Conservation (phyloP, 371 early-diverging fungal genomes). For the Mucor saturninus region DNA sequence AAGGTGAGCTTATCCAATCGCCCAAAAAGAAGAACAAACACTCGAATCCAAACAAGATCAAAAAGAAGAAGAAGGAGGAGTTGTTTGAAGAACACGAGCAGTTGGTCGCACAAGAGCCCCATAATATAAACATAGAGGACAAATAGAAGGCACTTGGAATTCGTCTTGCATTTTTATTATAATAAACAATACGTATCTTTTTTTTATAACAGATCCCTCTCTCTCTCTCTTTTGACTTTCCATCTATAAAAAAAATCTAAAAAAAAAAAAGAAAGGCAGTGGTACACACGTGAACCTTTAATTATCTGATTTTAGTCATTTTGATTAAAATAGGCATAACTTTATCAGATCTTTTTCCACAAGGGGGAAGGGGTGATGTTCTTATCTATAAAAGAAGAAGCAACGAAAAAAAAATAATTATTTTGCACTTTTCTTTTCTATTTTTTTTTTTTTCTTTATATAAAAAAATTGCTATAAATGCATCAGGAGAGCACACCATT, state of each 20-base stretch:
- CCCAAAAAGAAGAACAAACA: slow-evolving; percentile 16
- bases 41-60: slow-evolving; percentile 1
- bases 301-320: neutral
- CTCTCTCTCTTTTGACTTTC: too few species aligned
- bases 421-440: neutral
- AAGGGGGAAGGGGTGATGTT: too few species aligned
- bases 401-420: neutral
- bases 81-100: neutral
- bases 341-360: slow-evolving; percentile 4
- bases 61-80: neutral
- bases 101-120: neutral
- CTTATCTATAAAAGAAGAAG: neutral
- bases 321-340: neutral
- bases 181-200: too few species aligned
- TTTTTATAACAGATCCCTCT: too few species aligned
- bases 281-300: neutral
- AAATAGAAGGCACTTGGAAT: too few species aligned
- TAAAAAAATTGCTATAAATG: neutral
- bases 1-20: slow-evolving; percentile 14
- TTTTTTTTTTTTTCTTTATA: neutral
- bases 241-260: too few species aligned
- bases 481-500: slow-evolving; percentile 13
- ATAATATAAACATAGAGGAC: too few species aligned
- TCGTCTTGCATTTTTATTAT: too few species aligned
- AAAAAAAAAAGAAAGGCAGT: neutral